Evolutionary conservation across 2,329 filamentous ascomycete species (phyloP), one percentile per base, ranked within the genome.

Genomic region (Didymella sp.): DNA sequence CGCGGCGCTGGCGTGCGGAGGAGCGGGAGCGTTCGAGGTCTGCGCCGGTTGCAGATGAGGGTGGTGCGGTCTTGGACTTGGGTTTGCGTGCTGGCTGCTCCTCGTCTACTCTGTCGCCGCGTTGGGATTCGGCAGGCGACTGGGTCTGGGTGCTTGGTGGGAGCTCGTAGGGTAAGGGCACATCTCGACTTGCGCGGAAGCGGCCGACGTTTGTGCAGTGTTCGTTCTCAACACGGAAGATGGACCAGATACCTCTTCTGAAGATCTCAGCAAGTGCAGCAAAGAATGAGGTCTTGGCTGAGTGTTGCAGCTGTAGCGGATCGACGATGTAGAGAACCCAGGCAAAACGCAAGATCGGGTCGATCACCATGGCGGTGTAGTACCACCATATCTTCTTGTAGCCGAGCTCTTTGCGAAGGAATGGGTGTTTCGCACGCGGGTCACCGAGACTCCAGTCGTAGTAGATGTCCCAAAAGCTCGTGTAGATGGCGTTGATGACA

Each of bases 371-470:
- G 57, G 95, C 91, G 5, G 77, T 75, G 73, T 98, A 99, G 80
- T 99, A 99, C 38, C 88, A 81, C 89, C 91, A 95, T 3, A 84
- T 82, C 12, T 82, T 82, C 71, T 94, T 94, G 68, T 95, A 89
- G 0, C 89, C 92, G 0, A 95, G 83, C 8, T 90, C 88, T 56
- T 94, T 86, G 6, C 95, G 89, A 11, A 84, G 67, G 56, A 79
- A 77, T 0, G 80, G 84, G 63, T 90, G 81, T 11, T 85, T 84
- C 0, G 90, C 85, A 52, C 88, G 86, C 0, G 89, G 83, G 67
- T 97, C 92, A 3, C 94, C 84, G n/a, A 97, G 82, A 71, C 90
- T 95, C 84, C 95, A 98, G 75, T 99, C 95, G 90, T 98, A 97
- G 62, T 92, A 87, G 1, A 99, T 79, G 73, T 99, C 95, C 95